Percentiles rank a stretch among this genome's conserved stretches.
phyloP scores from a whole-genome alignment of 2,329 filamentous ascomycete species.

The Diplodia intermedia region DNA sequence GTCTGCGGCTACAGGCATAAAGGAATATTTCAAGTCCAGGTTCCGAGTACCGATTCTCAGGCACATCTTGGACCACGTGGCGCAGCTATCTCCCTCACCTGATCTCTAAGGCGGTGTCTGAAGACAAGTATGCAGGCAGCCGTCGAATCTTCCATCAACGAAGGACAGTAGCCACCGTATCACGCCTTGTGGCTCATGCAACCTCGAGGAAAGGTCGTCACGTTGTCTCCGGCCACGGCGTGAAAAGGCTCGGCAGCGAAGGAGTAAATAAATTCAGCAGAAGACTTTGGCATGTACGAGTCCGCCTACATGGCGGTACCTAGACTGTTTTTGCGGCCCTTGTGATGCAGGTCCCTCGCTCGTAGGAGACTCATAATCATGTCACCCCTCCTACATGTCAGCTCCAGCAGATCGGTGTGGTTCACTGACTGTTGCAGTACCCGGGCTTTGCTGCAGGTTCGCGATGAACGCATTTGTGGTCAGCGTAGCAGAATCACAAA shows the following conservation, averaged over 20 bases:
- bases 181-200: constrained; percentile 11
- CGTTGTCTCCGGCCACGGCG: too few relatives aligned
- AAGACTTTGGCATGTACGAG: neutral
- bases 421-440: neutral
- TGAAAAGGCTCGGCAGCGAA: neutral
- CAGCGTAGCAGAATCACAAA: neutral
- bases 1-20: neutral
- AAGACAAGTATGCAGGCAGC: neutral
- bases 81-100: constrained; percentile 19
- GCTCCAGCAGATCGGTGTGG: neutral
- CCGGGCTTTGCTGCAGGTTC: neutral
- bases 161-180: neutral
- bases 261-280: neutral
- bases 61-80: constrained; percentile 20
- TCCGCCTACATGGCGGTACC: too few relatives aligned
- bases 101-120: constrained; percentile 15
- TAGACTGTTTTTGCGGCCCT: neutral
- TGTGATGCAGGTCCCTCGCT: neutral
- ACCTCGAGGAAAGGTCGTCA: neutral
- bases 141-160: constrained; percentile 4
- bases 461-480: neutral
- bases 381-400: neutral
- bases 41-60: constrained; percentile 1
- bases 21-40: neutral
- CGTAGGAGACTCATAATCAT: neutral